Percentiles rank a stretch among this genome's conserved stretches.
Evolutionary conservation across 148 eudicot species (phyloP).

Genomic region (Silene conica): DNA sequence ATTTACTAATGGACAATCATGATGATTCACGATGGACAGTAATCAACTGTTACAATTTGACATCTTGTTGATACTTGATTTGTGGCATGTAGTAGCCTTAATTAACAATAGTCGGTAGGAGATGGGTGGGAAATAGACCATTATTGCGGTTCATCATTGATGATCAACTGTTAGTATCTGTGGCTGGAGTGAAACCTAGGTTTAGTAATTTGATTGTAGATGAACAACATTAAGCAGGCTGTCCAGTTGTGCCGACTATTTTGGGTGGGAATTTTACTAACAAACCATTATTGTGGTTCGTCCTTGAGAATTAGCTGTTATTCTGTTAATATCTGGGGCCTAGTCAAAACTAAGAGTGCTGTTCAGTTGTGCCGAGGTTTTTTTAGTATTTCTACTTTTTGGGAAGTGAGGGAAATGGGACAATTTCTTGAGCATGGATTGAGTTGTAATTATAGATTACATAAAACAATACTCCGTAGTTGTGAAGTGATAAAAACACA

Average conservation of each 20-base stretch:
- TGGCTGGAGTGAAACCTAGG: neutral
- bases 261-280: too few relatives aligned
- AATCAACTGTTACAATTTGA: neutral
- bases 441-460: neutral
- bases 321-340: too few relatives aligned
- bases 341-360: too few relatives aligned
- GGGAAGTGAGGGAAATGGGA: neutral
- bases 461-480: neutral
- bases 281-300: too few relatives aligned
- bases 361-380: too few relatives aligned
- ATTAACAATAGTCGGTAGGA: neutral
- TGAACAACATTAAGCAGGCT: too few relatives aligned
- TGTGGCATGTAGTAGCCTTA: neutral
- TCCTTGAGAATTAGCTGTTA: neutral
- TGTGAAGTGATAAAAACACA: slow-evolving; percentile 5
- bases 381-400: neutral
- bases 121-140: too few relatives aligned
- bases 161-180: neutral
- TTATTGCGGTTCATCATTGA: too few relatives aligned
- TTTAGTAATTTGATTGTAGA: too few relatives aligned
- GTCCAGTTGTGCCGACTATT: too few relatives aligned
- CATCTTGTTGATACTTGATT: neutral
- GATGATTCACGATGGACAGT: neutral
- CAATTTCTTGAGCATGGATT: neutral
- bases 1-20: neutral